Evolutionary conservation across 2,329 filamentous ascomycete species (phyloP), one percentile per base, ranked within the genome.

Genomic region (Periconia sp.): DNA sequence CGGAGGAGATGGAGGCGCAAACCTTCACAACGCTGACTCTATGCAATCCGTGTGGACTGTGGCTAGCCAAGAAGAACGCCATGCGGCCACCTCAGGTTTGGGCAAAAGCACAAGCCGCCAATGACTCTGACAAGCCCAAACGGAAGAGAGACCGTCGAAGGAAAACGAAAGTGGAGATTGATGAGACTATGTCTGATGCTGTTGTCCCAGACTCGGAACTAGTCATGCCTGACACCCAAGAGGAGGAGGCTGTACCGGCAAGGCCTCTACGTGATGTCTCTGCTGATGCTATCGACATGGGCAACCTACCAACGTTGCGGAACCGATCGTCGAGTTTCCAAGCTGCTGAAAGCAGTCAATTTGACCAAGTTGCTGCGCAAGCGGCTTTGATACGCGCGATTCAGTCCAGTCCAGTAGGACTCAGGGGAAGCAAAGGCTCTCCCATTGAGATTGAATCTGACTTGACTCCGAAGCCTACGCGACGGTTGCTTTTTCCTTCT

Each of bases 1-100:
- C 78, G 3, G 83, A 87, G 35, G 84, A 88, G 65, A 86, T 85
- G 65, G 78, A 80, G 49, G 52, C 61, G 41, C 55, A 65, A 10
- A 63, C 66, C 28, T 96, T 88, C 78, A 81, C 80, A 31, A 82
- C 89, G 57, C 80, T 89, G 42, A 79, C 88, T 19, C 80, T 97
- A 25, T 99, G 94, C 77, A 99, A 99, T 67, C 91, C 92, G 45
- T 99, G 94, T 66, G 94, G 94, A 13, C 84, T 99, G 29, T 99
- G 91, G 90, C 85, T 99, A 57, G 85, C 86, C 48, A 97, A 96
- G 63, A 90, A 87, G 70, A 90, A 88, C 62, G 80, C 76, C 17
- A 94, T 95, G 76, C 85, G 94, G 7, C 94, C 94, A 2, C 77
- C 84, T 40, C 84, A 92, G 48, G 85, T 86, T 53, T 99, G 92